These are phyloP conservation scores for Rhizopogon vulgaris DNA, from an alignment of 768 basidiomycete species.

Conservation along the genomic window DNA sequence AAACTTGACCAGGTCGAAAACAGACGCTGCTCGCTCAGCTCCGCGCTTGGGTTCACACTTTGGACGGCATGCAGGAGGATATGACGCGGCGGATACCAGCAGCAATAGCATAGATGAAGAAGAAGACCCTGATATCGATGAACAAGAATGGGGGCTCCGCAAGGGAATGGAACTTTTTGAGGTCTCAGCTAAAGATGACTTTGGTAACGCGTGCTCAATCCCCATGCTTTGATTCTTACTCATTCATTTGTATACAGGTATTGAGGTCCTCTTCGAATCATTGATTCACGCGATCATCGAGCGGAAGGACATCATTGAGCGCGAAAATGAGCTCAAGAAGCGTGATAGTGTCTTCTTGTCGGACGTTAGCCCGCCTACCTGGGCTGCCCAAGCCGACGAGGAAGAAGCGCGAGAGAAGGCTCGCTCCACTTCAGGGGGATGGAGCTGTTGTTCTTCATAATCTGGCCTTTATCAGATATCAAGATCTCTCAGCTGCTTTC, in stretches of 20 bases:
- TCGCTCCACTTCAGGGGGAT: constrained; percentile 39
- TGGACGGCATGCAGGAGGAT: constrained; percentile 43
- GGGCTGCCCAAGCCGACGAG: constrained; percentile 76
- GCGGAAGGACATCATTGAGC: constrained; percentile 73
- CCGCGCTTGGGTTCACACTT: constrained; percentile 57
- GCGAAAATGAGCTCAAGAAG: constrained; percentile 72
- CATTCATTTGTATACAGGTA: constrained; percentile 42
- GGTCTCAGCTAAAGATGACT: constrained; percentile 86
- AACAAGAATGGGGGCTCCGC: constrained; percentile 66
- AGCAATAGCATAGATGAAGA: constrained; percentile 65
- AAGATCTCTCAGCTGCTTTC: constrained; percentile 6
- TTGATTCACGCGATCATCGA: constrained; percentile 77
- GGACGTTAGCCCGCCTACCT: constrained; percentile 55
- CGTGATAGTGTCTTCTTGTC: constrained; percentile 81
- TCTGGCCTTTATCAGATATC: constrained; percentile 4
- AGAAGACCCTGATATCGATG: constrained; percentile 40
- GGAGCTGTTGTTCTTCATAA: constrained; percentile 64
- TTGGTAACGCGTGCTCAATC: constrained; percentile 43
- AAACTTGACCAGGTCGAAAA: constrained; percentile 24
- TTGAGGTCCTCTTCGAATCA: constrained; percentile 72
- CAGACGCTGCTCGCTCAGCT: constrained; percentile 40
- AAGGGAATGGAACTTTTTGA: constrained; percentile 87
- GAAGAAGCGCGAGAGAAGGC: constrained; percentile 63
- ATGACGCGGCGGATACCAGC: constrained; percentile 54
- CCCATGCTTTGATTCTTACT: constrained; percentile 3